Evolutionary conservation across 169 alveolate species (phyloP), one percentile per base, ranked within the genome.

Genomic region (Plasmodium vivax): DNA sequence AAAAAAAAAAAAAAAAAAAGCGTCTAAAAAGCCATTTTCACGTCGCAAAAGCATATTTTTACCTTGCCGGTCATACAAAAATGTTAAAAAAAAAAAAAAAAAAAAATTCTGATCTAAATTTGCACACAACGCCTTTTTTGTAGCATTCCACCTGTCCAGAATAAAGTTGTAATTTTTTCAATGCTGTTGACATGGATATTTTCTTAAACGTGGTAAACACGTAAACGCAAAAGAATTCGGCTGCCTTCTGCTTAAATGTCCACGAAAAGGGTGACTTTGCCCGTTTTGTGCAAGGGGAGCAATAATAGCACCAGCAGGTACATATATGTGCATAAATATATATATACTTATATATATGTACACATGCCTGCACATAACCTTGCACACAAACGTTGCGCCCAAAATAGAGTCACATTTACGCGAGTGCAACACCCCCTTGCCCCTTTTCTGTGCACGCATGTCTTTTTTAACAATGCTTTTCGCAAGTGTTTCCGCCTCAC

Each of bases 1-100:
- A 30, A 47, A 47, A 47, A 82, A 82, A 54, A 45, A 82, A 8
- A 54, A 51, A 82, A 51, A 54, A 74, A 82, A 38, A 2, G 38
- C 38, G 68, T 41, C 43, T 82, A 82, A 82, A 54, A 82, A 47
- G 38, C 71, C 51, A 82, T 82, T 32, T 45, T 38, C 41, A 82
- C 23, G 41, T 54, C 2, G n/a, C 8, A 82, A 82, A 82, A 82
- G 56, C 75, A 51, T 23, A 80, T 80, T 80, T 80, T 80, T 19
- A 80, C 85, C 85, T 80, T 80, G 85, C 85, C 51, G 36, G 41
- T 80, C 85, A 80, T 80, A 80, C 51, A 80, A 5, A 80, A 38
- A 80, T 80, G 71, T 80, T 23, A 68, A 68, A 68, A 68, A 80
- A 80, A 43, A 7, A 68, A 68, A 80, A 80, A 43, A 7, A 80